phyloP scores from a whole-genome alignment of 2,329 filamentous ascomycete species.

The Bipolaris zeicola region DNA sequence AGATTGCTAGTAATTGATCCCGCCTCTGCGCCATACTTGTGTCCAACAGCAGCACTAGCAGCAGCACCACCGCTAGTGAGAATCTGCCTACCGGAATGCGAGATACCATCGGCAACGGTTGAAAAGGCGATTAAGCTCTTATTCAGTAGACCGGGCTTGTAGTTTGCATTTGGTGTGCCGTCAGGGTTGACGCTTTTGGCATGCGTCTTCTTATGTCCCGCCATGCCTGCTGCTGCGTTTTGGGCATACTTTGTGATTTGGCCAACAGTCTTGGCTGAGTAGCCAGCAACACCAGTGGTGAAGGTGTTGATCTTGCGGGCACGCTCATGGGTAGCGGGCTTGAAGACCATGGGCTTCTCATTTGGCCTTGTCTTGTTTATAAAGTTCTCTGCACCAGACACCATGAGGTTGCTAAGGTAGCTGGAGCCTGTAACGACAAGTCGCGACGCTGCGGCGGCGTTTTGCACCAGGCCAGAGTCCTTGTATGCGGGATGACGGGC shows the following conservation, averaged over 20 bases:
- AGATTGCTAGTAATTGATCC: slow-evolving; percentile 76
- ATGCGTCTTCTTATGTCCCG: slow-evolving; percentile 65
- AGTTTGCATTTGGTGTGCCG: slow-evolving; percentile 66
- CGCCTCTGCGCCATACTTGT: slow-evolving; percentile 86
- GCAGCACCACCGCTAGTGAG: slow-evolving; percentile 75
- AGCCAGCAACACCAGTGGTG: slow-evolving; percentile 75
- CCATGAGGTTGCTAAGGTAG: slow-evolving; percentile 77
- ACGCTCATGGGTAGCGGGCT: slow-evolving; percentile 79
- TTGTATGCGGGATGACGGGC: slow-evolving; percentile 90
- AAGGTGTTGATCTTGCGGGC: slow-evolving; percentile 90
- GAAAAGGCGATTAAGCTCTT: slow-evolving; percentile 96
- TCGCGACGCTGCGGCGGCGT: slow-evolving; percentile 84
- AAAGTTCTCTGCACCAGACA: slow-evolving; percentile 78
- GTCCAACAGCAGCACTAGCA: slow-evolving; percentile 85
- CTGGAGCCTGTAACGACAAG: slow-evolving; percentile 88
- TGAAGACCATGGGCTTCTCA: slow-evolving; percentile 84
- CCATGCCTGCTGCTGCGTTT: slow-evolving; percentile 79
- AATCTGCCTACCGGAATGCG: slow-evolving; percentile 80
- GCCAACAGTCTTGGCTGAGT: slow-evolving; percentile 86
- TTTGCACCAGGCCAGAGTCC: slow-evolving; percentile 82
- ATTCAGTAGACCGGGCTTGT: slow-evolving; percentile 92
- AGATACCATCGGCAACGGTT: slow-evolving; percentile 91
- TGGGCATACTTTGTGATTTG: slow-evolving; percentile 84
- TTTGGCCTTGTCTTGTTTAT: slow-evolving; percentile 78
- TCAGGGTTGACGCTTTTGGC: slow-evolving; percentile 70